Percentiles rank a stretch among this genome's conserved stretches.
Evolutionary conservation across 2,329 filamentous ascomycete species (phyloP).

Genomic region (Gremmenia infestans): DNA sequence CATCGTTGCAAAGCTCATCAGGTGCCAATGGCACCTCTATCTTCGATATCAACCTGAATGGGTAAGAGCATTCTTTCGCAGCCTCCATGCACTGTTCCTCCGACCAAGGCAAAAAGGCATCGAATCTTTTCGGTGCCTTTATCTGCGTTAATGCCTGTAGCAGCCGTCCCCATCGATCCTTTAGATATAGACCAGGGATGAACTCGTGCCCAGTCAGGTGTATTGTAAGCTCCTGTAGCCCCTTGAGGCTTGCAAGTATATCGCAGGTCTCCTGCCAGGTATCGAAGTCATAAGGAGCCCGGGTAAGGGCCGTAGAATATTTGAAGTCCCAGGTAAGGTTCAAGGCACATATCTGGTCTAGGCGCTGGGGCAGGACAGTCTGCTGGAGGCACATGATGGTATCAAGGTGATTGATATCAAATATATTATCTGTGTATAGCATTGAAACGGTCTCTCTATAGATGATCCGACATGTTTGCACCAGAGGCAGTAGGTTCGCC

Average conservation of each 20-base stretch:
- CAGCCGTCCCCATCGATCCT: background rate
- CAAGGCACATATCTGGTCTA: background rate
- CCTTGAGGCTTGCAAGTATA: background rate
- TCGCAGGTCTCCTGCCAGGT: background rate
- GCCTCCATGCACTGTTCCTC: background rate
- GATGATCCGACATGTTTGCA: background rate
- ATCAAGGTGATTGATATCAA: background rate
- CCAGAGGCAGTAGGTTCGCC: background rate
- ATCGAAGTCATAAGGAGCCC: background rate
- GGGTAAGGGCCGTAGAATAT: background rate
- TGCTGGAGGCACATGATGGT: background rate
- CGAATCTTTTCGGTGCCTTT: background rate
- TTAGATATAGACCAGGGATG: background rate
- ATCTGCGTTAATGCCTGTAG: background rate
- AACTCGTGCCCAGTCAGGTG: background rate
- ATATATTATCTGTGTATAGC: background rate
- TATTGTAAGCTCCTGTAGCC: background rate
- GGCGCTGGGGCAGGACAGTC: background rate
- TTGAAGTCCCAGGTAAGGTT: background rate
- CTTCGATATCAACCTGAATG: background rate
- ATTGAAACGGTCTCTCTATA: background rate
- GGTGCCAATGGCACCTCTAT: background rate
- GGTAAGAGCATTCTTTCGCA: background rate
- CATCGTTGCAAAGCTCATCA: background rate
- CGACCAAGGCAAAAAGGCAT: background rate